phyloP scores from a whole-genome alignment of 2,329 filamentous ascomycete species.

The Karstenula rhodostoma region DNA sequence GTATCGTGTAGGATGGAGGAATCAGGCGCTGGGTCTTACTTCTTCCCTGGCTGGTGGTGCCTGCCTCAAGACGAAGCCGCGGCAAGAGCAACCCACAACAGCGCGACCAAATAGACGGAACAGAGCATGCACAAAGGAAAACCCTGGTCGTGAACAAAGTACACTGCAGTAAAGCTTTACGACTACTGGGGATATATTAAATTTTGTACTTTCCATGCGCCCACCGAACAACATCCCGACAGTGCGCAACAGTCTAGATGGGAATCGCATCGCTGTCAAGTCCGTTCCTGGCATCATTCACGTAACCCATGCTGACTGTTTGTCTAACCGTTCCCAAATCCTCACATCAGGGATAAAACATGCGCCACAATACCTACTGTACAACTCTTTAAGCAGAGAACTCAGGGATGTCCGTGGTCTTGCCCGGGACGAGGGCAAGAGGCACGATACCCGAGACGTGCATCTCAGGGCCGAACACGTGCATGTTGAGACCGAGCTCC shows the following conservation, averaged over 20 bases:
- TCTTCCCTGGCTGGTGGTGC: too few relatives aligned
- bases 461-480: constrained; percentile 83
- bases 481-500: constrained; percentile 95
- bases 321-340: constrained; percentile 43
- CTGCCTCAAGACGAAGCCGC: too few relatives aligned
- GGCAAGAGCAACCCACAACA: background rate
- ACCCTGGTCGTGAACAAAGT: too few relatives aligned
- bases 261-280: constrained; percentile 5
- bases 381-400: constrained; percentile 59
- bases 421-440: constrained; percentile 75
- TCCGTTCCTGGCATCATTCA: background rate
- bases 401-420: constrained; percentile 68
- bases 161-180: background rate
- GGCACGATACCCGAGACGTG: constrained; percentile 96
- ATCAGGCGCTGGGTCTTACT: too few relatives aligned
- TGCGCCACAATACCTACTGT: constrained; percentile 31
- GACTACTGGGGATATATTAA: constrained; percentile 13
- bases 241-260: constrained; percentile 12
- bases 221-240: constrained; percentile 11
- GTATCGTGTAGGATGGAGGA: too few relatives aligned
- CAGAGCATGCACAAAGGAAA: too few relatives aligned
- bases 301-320: constrained; percentile 31
- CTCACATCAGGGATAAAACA: constrained; percentile 22
- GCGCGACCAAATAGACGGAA: too few relatives aligned
- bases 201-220: constrained; percentile 14